Conservation (phyloP, 2,329 filamentous ascomycete genomes). For the Exophiala alcalophila region DNA sequence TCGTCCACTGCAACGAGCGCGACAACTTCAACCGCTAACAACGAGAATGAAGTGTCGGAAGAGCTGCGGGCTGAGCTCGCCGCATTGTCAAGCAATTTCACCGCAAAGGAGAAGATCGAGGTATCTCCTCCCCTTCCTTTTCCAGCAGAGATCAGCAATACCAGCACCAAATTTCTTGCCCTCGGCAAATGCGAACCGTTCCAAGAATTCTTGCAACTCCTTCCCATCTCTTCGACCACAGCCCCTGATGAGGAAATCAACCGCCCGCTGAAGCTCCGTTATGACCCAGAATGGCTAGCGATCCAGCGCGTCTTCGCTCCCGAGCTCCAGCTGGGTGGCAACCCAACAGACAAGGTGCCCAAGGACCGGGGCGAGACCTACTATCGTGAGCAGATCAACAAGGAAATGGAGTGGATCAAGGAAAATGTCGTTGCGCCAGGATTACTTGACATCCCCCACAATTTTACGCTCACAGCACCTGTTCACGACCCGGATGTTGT, state of each 20-base stretch:
- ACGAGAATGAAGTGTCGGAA: conserved; percentile 50
- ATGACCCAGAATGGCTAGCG: conserved; percentile 93
- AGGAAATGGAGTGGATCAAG: conserved; percentile 75
- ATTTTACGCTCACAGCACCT: conserved; percentile 75
- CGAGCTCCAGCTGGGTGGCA: conserved; percentile 64
- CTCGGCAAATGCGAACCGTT: conserved; percentile 85
- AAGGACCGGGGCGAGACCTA: conserved; percentile 64
- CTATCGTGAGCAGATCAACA: conserved; percentile 66
- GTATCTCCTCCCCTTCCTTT: conserved; percentile 59
- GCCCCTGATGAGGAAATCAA: conserved; percentile 31
- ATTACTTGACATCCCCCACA: conserved; percentile 68
- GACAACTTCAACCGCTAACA: no score
- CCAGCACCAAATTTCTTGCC: conserved; percentile 76
- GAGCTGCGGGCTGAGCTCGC: conserved; percentile 72
- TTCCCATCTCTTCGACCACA: conserved; percentile 57
- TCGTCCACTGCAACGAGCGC: no score
- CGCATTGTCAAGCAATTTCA: conserved; percentile 59
- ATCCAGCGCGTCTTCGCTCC: conserved; percentile 79
- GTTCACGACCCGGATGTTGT: conserved; percentile 60
- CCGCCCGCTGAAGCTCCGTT: conserved; percentile 62
- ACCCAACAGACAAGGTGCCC: conserved; percentile 53
- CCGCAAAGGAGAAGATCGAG: conserved; percentile 38
- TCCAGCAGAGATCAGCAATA: conserved; percentile 73
- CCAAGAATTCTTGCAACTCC: conserved; percentile 77
- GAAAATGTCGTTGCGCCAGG: conserved; percentile 64